Evolutionary conservation across 257 asterid genomes (phyloP).

Genomic region (Pogostemon cablin): DNA sequence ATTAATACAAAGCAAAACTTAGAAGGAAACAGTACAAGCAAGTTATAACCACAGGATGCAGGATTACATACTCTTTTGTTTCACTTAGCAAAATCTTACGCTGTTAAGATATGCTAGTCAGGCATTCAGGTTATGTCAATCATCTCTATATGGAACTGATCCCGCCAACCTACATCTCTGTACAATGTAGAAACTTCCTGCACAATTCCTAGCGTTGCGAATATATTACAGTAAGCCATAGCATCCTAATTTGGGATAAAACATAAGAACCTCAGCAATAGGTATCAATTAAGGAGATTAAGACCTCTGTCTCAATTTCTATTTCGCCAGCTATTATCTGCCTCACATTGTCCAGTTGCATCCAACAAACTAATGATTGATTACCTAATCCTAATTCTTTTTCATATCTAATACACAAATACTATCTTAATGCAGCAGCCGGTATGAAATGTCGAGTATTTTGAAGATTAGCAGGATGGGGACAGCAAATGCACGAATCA

Average conservation of each 20-base stretch:
- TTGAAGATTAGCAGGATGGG: slow-evolving; percentile 16
- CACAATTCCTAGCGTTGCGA: too few species aligned
- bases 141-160: background rate
- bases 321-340: background rate
- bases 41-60: slow-evolving; percentile 23
- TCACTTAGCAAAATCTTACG: slow-evolving; percentile 2
- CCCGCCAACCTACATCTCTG: background rate
- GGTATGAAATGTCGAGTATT: slow-evolving; percentile 15
- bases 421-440: slow-evolving; percentile 13
- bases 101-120: background rate
- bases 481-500: slow-evolving; percentile 13
- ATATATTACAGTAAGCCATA: too few species aligned
- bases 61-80: background rate
- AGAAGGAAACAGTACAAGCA: background rate
- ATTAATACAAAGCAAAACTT: background rate
- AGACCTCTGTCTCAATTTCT: slow-evolving; percentile 8
- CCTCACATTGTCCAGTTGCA: slow-evolving; percentile 19
- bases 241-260: background rate
- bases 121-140: background rate
- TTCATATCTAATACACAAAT: background rate
- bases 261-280: background rate
- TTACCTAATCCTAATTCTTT: background rate
- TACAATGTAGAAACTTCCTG: background rate
- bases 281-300: background rate
- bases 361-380: slow-evolving; percentile 6